A percentile compares a stretch with the other conserved stretches of the same genome.
Evolutionary conservation across 208 protist genomes (phyloP).

Genomic region (Acanthamoeba royreba): DNA sequence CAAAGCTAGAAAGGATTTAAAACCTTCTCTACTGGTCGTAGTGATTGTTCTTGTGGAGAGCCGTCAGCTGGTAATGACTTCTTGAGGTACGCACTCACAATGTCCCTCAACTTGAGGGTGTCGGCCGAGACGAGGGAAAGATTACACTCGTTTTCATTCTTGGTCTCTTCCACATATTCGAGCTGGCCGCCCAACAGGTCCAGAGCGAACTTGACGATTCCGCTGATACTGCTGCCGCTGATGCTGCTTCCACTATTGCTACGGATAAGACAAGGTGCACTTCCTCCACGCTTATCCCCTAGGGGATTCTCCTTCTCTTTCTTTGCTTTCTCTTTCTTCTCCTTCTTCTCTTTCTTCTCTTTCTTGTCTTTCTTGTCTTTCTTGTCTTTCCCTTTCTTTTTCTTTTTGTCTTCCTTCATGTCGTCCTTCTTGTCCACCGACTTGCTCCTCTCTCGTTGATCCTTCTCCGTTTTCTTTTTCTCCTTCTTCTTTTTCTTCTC

Average conservation of each 20-base stretch:
- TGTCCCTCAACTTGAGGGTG: not conserved
- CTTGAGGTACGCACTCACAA: not conserved
- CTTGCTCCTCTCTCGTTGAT: not conserved
- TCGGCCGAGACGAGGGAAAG: not conserved
- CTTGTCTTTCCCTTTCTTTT: not conserved
- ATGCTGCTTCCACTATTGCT: not conserved
- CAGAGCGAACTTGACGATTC: not conserved
- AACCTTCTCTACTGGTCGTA: too few relatives aligned
- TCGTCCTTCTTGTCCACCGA: not conserved
- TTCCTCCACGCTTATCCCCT: too few relatives aligned
- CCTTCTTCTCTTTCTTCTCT: not conserved
- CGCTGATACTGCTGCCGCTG: not conserved
- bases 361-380: not conserved
- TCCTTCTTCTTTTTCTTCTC: not conserved
- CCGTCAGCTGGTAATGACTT: not conserved
- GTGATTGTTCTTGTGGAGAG: not conserved
- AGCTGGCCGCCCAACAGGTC: not conserved
- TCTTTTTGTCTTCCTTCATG: not conserved
- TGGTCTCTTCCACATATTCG: not conserved
- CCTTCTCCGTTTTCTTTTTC: not conserved
- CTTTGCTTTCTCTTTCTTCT: too few relatives aligned
- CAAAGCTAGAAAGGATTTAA: too few relatives aligned
- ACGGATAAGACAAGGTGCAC: too few relatives aligned
- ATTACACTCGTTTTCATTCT: not conserved
- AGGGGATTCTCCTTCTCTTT: too few relatives aligned